A percentile compares a stretch with the other conserved stretches of the same genome.
These are phyloP conservation scores for Kwoniella botswanensis DNA, from an alignment of 768 basidiomycete genomes.

Conservation along the genomic window DNA sequence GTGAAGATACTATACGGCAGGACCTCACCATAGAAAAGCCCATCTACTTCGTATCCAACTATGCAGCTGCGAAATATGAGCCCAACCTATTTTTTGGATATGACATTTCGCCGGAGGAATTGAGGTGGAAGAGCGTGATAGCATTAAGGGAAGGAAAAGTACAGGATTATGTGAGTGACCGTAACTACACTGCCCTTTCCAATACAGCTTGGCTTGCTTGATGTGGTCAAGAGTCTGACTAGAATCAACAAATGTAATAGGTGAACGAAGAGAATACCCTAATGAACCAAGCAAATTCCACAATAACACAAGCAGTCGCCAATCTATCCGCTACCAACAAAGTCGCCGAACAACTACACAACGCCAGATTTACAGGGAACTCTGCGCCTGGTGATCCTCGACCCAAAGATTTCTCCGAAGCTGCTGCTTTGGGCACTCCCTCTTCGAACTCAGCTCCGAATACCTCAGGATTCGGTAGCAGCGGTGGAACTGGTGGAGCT, in stretches of 20 bases:
- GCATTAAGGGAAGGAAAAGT: slow-evolving; percentile 66
- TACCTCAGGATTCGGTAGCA: slow-evolving; percentile 13
- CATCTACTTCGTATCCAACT: slow-evolving; percentile 77
- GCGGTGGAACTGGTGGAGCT: slow-evolving; percentile 15
- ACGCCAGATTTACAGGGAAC: slow-evolving; percentile 35
- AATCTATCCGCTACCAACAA: slow-evolving; percentile 31
- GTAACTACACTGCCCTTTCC: too few relatives aligned
- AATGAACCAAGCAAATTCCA: slow-evolving; percentile 28
- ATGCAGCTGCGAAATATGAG: slow-evolving; percentile 76
- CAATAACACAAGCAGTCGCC: slow-evolving; percentile 33
- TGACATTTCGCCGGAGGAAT: slow-evolving; percentile 79
- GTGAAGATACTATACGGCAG: slow-evolving; percentile 67
- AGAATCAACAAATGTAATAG: slow-evolving; percentile 12
- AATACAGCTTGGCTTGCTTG: too few relatives aligned
- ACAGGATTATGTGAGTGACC: slow-evolving; percentile 70
- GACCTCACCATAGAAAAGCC: slow-evolving; percentile 78
- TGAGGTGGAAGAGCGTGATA: slow-evolving; percentile 69
- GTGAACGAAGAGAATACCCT: slow-evolving; percentile 39
- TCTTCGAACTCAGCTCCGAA: not conserved
- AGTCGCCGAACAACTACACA: slow-evolving; percentile 47
- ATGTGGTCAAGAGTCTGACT: not conserved
- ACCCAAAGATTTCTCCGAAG: slow-evolving; percentile 39
- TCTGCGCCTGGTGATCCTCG: slow-evolving; percentile 20
- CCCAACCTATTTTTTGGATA: slow-evolving; percentile 68
- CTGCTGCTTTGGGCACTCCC: slow-evolving; percentile 28